These are phyloP conservation scores for Cryphonectria parasitica DNA, from an alignment of 2,329 filamentous ascomycete species.

Conservation along the genomic window DNA sequence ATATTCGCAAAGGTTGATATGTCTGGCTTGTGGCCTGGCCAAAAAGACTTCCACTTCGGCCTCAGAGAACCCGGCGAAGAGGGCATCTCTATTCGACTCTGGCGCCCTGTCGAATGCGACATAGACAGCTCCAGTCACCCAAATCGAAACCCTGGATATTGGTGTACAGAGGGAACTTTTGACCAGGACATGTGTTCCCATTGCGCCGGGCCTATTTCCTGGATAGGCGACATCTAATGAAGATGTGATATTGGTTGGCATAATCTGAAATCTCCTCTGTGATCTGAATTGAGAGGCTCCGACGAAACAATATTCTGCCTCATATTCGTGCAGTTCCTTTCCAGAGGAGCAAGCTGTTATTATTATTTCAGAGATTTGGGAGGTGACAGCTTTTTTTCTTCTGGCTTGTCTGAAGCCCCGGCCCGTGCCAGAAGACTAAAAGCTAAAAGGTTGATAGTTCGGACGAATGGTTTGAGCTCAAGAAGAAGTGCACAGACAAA, in stretches of 20 bases:
- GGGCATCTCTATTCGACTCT: background rate
- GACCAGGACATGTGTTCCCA: background rate
- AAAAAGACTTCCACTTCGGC: background rate
- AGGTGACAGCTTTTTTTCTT: background rate
- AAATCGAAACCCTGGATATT: background rate
- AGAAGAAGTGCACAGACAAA: constrained; percentile 8
- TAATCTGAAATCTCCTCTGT: background rate
- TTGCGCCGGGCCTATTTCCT: background rate
- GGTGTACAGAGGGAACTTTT: background rate
- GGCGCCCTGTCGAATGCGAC: background rate
- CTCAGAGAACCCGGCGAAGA: background rate
- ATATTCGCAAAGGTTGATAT: background rate
- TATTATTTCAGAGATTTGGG: background rate
- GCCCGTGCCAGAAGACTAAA: background rate
- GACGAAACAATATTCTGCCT: background rate
- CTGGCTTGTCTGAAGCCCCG: background rate
- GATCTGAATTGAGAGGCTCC: background rate
- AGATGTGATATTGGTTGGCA: background rate
- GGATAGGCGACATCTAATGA: background rate
- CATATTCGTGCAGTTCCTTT: background rate
- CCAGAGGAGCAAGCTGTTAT: background rate
- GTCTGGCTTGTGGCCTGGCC: background rate
- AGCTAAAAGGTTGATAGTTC: background rate
- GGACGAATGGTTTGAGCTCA: background rate
- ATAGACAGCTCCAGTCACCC: background rate